A percentile compares a stretch with the other conserved stretches of the same genome.
These are phyloP conservation scores for Pontederia paniculata DNA, from an alignment of 176 grass and related monocot species.

Conservation along the genomic window DNA sequence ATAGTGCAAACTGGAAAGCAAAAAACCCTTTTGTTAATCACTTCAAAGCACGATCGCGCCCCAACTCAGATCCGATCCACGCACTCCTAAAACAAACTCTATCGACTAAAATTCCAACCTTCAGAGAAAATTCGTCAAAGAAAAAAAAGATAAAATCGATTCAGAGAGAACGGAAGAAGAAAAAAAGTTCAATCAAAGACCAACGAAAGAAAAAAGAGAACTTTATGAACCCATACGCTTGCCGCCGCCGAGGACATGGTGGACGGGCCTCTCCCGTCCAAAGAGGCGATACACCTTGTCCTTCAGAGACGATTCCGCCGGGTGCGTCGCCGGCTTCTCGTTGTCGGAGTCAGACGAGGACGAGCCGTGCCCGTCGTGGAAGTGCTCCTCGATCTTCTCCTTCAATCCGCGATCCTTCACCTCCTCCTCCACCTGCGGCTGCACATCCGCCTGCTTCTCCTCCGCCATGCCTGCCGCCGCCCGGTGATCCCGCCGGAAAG, in stretches of 20 bases:
- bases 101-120: background rate
- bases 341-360: conserved; percentile 50
- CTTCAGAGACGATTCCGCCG: conserved; percentile 13
- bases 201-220: background rate
- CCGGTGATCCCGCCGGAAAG: too few relatives aligned
- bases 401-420: conserved; percentile 5
- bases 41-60: conserved; percentile 1
- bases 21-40: background rate
- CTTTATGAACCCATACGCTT: conserved; percentile 39
- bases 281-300: conserved; percentile 79
- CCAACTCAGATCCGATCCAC: conserved; percentile 32
- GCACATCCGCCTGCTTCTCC: too few relatives aligned
- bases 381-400: conserved; percentile 74
- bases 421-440: too few relatives aligned
- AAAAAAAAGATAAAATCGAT: too few relatives aligned
- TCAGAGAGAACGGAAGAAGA: background rate
- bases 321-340: conserved; percentile 21
- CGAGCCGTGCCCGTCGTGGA: conserved; percentile 27
- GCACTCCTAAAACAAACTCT: background rate
- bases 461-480: too few relatives aligned
- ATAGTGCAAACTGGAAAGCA: background rate
- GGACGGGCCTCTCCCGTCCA: conserved; percentile 68
- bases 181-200: conserved; percentile 2
- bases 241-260: conserved; percentile 71
- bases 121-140: background rate